A percentile compares a stretch with the other conserved stretches of the same genome.
These are phyloP conservation scores for Trichoderma oligosporum DNA, from an alignment of 2,329 filamentous ascomycete genomes.

Conservation along the genomic window DNA sequence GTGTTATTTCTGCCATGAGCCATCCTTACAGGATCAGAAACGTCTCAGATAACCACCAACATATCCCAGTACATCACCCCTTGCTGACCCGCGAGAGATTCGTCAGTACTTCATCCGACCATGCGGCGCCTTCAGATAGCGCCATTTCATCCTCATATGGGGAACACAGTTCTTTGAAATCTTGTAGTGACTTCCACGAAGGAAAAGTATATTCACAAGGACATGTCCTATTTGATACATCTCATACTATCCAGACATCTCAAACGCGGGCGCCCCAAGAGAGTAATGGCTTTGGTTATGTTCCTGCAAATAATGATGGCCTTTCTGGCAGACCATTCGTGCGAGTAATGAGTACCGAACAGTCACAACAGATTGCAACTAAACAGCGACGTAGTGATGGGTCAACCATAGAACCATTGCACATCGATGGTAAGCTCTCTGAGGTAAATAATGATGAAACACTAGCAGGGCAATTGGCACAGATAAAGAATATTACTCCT, in stretches of 20 bases:
- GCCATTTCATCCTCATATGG: not conserved
- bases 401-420: not conserved
- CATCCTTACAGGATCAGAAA: constrained; percentile 16
- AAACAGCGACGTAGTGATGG: constrained; percentile 9
- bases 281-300: constrained; percentile 24
- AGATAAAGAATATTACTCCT: constrained; percentile 7
- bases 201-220: constrained; percentile 18
- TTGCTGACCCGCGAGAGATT: constrained; percentile 3
- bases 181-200: not conserved
- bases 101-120: not conserved
- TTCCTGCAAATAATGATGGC: constrained; percentile 41
- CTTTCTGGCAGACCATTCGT: constrained; percentile 55
- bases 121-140: not conserved
- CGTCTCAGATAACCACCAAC: constrained; percentile 3
- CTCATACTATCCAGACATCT: constrained; percentile 23
- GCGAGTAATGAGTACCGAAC: constrained; percentile 40
- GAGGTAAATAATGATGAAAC: constrained; percentile 13
- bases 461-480: constrained; percentile 14
- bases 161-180: not conserved
- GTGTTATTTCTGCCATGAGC: constrained; percentile 39
- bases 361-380: constrained; percentile 20
- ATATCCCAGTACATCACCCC: constrained; percentile 6
- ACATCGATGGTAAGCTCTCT: not conserved
- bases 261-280: constrained; percentile 26
- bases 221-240: constrained; percentile 23